A percentile compares a stretch with the other conserved stretches of the same genome.
phyloP scores from a whole-genome alignment of 192 early-diverging fungal genomes.

The Coemansia sp. region DNA sequence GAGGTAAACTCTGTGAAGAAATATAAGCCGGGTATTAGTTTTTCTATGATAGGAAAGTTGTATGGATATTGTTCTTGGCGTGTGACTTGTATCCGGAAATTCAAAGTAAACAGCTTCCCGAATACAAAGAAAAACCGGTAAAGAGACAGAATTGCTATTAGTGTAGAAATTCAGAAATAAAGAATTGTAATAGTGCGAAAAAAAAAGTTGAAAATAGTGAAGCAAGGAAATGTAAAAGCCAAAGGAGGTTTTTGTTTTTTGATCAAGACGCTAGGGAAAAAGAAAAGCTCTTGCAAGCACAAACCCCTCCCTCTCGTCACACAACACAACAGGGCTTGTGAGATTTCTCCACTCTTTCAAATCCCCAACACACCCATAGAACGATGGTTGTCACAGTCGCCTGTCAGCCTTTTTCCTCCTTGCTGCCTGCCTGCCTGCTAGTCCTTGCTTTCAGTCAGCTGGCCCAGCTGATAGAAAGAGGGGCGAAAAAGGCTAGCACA shows the following conservation, averaged over 20 bases:
- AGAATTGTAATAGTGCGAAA: background rate
- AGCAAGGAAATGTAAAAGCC: background rate
- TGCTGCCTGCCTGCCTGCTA: no score
- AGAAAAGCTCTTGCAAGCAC: background rate
- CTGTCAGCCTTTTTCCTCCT: background rate
- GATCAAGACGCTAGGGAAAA: background rate
- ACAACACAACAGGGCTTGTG: no score
- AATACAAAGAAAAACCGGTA: background rate
- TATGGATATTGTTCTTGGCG: background rate
- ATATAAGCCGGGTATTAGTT: background rate
- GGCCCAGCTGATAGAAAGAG: no score
- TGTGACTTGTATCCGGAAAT: conserved; percentile 2
- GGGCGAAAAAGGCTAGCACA: background rate
- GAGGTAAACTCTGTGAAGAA: no score
- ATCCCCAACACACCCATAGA: no score
- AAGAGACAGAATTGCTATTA: background rate
- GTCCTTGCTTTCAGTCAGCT: no score
- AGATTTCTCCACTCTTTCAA: no score
- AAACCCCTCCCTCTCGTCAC: no score
- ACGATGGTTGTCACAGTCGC: no score
- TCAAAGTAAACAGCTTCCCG: background rate
- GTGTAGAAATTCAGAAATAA: background rate
- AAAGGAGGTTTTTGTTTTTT: background rate
- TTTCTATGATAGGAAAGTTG: background rate
- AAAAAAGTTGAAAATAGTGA: background rate